These are phyloP conservation scores for Adenanthera pavonina DNA, from an alignment of 306 rosid species.

Conservation along the genomic window DNA sequence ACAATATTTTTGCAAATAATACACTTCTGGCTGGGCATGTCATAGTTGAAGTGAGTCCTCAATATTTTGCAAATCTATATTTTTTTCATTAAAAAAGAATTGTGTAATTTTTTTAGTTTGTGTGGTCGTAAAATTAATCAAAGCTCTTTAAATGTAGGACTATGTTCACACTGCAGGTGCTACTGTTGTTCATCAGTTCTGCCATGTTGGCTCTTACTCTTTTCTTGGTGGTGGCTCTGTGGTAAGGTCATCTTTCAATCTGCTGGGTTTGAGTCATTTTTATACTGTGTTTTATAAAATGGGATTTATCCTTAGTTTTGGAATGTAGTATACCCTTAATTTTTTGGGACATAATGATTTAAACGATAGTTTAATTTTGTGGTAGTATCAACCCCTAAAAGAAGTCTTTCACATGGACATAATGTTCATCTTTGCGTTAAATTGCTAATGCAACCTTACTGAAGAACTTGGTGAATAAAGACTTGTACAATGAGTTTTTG, in stretches of 20 bases:
- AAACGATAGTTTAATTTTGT: neutral
- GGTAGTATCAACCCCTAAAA: conserved; percentile 19
- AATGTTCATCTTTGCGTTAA: conserved; percentile 9
- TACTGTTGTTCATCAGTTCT: conserved; percentile 85
- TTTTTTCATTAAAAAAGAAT: neutral
- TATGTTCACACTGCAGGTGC: conserved; percentile 89
- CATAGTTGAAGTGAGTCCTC: conserved; percentile 75
- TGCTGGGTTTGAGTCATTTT: conserved; percentile 8
- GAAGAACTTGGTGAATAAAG: conserved; percentile 29
- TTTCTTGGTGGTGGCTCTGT: conserved; percentile 93
- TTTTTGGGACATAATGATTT: neutral
- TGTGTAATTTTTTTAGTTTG: conserved; percentile 19
- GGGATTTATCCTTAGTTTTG: conserved; percentile 18
- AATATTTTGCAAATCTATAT: neutral
- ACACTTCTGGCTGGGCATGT: conserved; percentile 95
- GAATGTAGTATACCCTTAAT: conserved; percentile 2
- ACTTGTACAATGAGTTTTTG: conserved; percentile 31
- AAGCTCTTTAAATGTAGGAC: conserved; percentile 64
- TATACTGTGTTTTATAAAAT: conserved; percentile 10
- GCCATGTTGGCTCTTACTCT: conserved; percentile 83
- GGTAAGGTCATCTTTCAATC: conserved; percentile 57
- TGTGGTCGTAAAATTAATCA: conserved; percentile 31
- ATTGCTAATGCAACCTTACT: conserved; percentile 12
- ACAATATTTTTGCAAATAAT: conserved; percentile 81
- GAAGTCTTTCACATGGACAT: conserved; percentile 13